Evolutionary conservation across 768 basidiomycete species (phyloP).

Genomic region (Macrocybe gigantea): DNA sequence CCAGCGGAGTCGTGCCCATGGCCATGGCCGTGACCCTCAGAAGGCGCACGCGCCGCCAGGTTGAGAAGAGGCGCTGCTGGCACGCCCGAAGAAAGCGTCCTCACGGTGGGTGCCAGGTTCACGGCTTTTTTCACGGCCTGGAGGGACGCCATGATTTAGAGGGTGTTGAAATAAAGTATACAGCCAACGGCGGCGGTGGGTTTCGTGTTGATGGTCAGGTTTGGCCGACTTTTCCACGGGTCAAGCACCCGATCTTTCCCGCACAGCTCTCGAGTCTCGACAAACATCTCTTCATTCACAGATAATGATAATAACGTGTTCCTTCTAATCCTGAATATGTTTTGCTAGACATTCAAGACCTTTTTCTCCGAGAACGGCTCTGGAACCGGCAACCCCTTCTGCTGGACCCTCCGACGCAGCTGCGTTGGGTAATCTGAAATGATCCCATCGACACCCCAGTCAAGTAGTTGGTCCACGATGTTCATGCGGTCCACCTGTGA

Average conservation of each 20-base stretch:
- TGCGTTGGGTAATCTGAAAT: conserved; percentile 71
- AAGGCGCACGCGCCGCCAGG: conserved; percentile 60
- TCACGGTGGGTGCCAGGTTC: conserved; percentile 76
- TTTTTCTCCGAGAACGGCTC: conserved; percentile 53
- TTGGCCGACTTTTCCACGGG: conserved; percentile 28
- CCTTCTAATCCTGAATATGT: conserved; percentile 1
- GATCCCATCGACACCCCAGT: conserved; percentile 66
- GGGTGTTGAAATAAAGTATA: conserved; percentile 17
- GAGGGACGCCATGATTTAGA: conserved; percentile 54
- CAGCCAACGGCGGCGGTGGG: conserved; percentile 14
- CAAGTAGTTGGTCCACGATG: conserved; percentile 52
- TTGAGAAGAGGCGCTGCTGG: conserved; percentile 74
- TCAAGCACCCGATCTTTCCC: conserved; percentile 38
- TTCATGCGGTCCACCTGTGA: conserved; percentile 56
- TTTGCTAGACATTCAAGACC: conserved; percentile 54
- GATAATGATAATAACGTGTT: not conserved
- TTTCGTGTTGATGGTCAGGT: conserved; percentile 17
- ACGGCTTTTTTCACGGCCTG: conserved; percentile 77
- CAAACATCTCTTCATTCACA: not conserved
- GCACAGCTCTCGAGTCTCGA: conserved; percentile 8
- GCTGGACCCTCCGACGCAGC: conserved; percentile 51
- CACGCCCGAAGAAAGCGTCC: conserved; percentile 73
- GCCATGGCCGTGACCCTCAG: conserved; percentile 52
- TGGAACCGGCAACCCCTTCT: conserved; percentile 45
- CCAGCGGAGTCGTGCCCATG: conserved; percentile 38